Percentiles rank a stretch among this genome's conserved stretches.
Evolutionary conservation across 2,329 filamentous ascomycete species (phyloP).

Genomic region (Penicillium sp.): DNA sequence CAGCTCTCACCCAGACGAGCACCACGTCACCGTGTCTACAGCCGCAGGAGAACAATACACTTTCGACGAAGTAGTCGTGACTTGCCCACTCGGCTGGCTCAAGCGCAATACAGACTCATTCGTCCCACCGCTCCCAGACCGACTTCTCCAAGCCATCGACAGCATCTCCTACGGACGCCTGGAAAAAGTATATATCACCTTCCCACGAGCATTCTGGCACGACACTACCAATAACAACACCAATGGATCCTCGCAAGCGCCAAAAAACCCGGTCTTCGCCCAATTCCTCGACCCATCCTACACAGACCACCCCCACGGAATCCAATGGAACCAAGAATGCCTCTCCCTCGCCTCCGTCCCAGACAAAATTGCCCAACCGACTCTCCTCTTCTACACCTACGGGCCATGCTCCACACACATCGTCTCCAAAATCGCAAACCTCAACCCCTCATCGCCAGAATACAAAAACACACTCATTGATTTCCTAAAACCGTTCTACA

Average conservation of each 20-base stretch:
- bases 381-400: slow-evolving; percentile 71
- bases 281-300: slow-evolving; percentile 75
- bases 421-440: slow-evolving; percentile 32
- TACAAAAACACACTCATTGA: slow-evolving; percentile 57
- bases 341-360: slow-evolving; percentile 72
- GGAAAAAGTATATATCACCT: slow-evolving; percentile 61
- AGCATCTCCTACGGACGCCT: slow-evolving; percentile 48
- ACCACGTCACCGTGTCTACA: slow-evolving; percentile 48
- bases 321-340: slow-evolving; percentile 71
- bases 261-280: slow-evolving; percentile 61
- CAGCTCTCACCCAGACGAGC: slow-evolving; percentile 8
- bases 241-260: slow-evolving; percentile 1
- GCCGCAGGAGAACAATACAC: slow-evolving; percentile 32
- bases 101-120: slow-evolving; percentile 50
- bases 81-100: slow-evolving; percentile 55
- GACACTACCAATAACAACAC: slow-evolving; percentile 14
- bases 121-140: slow-evolving; percentile 42
- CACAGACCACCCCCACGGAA: slow-evolving; percentile 58
- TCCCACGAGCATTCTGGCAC: slow-evolving; percentile 75
- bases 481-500: slow-evolving; percentile 77
- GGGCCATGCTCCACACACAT: slow-evolving; percentile 44
- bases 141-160: slow-evolving; percentile 46
- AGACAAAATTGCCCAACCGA: slow-evolving; percentile 63
- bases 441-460: slow-evolving; percentile 43
- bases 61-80: slow-evolving; percentile 55